Evolutionary conservation across 306 rosid genomes (phyloP), one percentile per base, ranked within the genome.

Genomic region (Corylus heterophylla): DNA sequence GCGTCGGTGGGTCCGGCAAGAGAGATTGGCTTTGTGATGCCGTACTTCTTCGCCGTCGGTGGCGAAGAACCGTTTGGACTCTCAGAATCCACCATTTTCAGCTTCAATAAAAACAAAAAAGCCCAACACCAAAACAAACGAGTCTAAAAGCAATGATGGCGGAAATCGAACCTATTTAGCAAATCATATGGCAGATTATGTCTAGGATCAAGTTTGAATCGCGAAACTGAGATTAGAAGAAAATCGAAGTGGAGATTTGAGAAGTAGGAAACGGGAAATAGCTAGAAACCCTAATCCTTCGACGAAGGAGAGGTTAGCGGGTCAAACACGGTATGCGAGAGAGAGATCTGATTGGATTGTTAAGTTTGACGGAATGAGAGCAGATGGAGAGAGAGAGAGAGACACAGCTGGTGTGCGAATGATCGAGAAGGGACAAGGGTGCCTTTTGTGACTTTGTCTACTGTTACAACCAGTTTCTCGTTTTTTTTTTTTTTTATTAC

Each of bases 1-100:
- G 96, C 80, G 8, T 89, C 88, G 75, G 88, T 80, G 51, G 99
- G 99, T 42, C 96, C 98, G 11, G 98, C 87, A 27, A 90, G 85
- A 63, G 93, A 92, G 79, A 95, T 85, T 25, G 98, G 97, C 14
- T 90, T 89, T 12, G 96, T 86, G 76, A 90, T 89, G 42, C 90
- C 94, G 81, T 64, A 79, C 48, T 62, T 85, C 82, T 76, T 80
- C 74, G 88, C 61, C 79, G 83, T 86, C 66, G 67, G 84, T 1
- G 88, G 79, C 37, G 86, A 79, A 27, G 87, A 75, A 47, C 83
- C 89, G 62, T 27, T 54, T 12, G 87, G 87, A 78, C 77, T 79
- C 72, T 61, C 90, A 31, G 98, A 82, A 76, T 86, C 90, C 83
- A 63, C 97, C 99, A 95, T 92, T 85, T 54, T 85, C 77, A 54